phyloP scores from a whole-genome alignment of 2,329 filamentous ascomycete species.

The Emergomyces orientalis region DNA sequence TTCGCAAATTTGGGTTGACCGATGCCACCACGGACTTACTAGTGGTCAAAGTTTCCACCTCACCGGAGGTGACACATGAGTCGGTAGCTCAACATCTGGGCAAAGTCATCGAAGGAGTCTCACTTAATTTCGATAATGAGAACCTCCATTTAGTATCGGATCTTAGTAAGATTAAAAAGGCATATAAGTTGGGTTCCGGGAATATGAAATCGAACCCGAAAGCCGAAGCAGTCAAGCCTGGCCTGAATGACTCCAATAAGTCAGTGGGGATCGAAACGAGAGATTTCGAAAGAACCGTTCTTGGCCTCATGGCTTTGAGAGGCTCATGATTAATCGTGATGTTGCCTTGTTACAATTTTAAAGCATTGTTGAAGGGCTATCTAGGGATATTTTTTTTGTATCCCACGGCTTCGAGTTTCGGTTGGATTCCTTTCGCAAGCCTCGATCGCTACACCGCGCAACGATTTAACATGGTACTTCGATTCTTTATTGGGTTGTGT shows the following conservation, averaged over 20 bases:
- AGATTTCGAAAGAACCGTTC: slow-evolving; percentile 6
- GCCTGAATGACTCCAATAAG: slow-evolving; percentile 7
- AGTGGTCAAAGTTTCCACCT: slow-evolving; percentile 65
- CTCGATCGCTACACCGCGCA: neutral
- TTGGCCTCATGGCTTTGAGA: slow-evolving; percentile 9
- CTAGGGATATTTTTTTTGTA: too few species aligned
- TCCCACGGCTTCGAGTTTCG: neutral
- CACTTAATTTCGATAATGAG: slow-evolving; percentile 53
- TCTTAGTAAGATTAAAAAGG: slow-evolving; percentile 62
- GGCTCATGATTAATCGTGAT: neutral
- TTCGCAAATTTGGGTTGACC: slow-evolving; percentile 75
- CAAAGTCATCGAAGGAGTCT: slow-evolving; percentile 52
- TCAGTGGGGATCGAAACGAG: neutral
- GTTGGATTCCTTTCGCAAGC: neutral
- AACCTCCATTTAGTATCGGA: slow-evolving; percentile 54
- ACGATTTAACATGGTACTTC: neutral
- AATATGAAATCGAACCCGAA: slow-evolving; percentile 30
- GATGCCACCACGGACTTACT: slow-evolving; percentile 63
- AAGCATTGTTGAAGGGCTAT: neutral
- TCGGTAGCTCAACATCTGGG: slow-evolving; percentile 52
- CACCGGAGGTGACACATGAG: slow-evolving; percentile 38
- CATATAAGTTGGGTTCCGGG: slow-evolving; percentile 71
- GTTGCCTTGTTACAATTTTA: neutral
- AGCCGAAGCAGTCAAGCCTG: slow-evolving; percentile 20
- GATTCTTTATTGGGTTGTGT: neutral